phyloP scores from a whole-genome alignment of 2,329 filamentous ascomycete genomes.

The Cryphonectria radicalis region DNA sequence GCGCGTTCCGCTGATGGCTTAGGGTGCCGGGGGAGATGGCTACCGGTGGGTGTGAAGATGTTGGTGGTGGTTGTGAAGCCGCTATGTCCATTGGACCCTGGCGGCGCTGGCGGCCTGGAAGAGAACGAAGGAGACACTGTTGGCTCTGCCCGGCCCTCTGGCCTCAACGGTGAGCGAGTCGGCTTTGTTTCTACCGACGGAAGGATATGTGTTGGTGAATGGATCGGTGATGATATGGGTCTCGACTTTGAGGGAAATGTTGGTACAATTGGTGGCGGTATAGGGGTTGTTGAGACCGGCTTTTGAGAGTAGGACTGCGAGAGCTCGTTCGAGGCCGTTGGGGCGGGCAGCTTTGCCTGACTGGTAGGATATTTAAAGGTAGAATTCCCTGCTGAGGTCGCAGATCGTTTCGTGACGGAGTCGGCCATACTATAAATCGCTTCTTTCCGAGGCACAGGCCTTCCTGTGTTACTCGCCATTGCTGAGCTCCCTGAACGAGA shows the following conservation, averaged over 20 bases:
- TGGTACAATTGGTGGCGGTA: constrained; percentile 12
- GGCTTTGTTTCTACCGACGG: not conserved
- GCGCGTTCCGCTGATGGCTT: constrained; percentile 14
- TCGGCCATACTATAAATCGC: not conserved
- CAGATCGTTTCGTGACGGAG: not conserved
- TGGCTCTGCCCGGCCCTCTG: not conserved
- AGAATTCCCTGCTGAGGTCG: not conserved
- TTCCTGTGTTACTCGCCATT: constrained; percentile 27
- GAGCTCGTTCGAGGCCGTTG: not conserved
- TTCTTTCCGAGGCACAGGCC: not conserved
- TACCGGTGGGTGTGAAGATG: constrained; percentile 37
- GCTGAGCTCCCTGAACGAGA: constrained; percentile 22
- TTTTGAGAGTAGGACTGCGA: not conserved
- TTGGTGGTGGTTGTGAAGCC: constrained; percentile 16
- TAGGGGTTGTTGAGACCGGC: constrained; percentile 16
- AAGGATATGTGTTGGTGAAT: not conserved
- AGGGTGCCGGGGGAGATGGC: constrained; percentile 24
- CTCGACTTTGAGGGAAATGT: not conserved
- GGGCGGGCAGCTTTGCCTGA: not conserved
- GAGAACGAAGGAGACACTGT: not conserved
- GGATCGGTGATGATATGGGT: not conserved
- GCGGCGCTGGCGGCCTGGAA: not conserved
- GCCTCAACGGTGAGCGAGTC: not conserved
- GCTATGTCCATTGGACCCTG: not conserved
- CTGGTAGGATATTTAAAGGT: not conserved